Percentiles rank a stretch among this genome's conserved stretches.
Evolutionary conservation across 306 rosid species (phyloP).

Genomic region (Rubus parviflorus): DNA sequence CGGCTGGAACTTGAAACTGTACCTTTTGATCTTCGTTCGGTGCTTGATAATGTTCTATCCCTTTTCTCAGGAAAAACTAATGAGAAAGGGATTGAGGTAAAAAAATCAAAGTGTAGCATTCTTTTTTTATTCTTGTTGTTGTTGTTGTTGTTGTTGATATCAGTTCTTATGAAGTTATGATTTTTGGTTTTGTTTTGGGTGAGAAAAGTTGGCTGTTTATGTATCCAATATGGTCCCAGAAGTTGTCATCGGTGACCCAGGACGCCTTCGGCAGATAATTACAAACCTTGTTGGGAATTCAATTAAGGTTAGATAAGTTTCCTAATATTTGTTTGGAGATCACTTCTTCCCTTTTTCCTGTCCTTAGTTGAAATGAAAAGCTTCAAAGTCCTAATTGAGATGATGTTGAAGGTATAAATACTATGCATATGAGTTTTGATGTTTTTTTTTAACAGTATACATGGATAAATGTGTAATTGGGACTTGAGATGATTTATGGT

Average conservation of each 20-base stretch:
- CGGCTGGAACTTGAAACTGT: constrained; percentile 94
- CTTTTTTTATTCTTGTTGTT: constrained; percentile 3
- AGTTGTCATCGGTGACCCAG: constrained; percentile 82
- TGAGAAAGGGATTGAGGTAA: constrained; percentile 81
- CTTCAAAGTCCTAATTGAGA: constrained; percentile 11
- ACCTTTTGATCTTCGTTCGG: constrained; percentile 68
- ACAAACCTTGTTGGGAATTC: constrained; percentile 90
- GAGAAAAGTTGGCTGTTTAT: constrained; percentile 82
- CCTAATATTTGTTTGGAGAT: background rate
- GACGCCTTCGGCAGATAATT: constrained; percentile 84
- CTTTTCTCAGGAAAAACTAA: constrained; percentile 67
- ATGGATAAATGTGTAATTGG: no score
- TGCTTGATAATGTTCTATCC: constrained; percentile 77
- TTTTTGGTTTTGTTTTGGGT: constrained; percentile 37
- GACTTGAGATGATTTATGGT: no score
- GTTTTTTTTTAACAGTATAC: no score
- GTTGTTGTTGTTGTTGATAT: constrained; percentile 10
- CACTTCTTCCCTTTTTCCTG: background rate
- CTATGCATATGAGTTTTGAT: background rate
- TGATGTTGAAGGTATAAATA: background rate
- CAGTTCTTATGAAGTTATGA: constrained; percentile 23
- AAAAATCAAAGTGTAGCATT: constrained; percentile 15
- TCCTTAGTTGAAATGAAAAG: background rate
- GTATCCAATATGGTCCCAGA: constrained; percentile 77
- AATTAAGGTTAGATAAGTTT: constrained; percentile 62